phyloP scores from a whole-genome alignment of 1,139 yeast species.

The Suhomyces kunorum region DNA sequence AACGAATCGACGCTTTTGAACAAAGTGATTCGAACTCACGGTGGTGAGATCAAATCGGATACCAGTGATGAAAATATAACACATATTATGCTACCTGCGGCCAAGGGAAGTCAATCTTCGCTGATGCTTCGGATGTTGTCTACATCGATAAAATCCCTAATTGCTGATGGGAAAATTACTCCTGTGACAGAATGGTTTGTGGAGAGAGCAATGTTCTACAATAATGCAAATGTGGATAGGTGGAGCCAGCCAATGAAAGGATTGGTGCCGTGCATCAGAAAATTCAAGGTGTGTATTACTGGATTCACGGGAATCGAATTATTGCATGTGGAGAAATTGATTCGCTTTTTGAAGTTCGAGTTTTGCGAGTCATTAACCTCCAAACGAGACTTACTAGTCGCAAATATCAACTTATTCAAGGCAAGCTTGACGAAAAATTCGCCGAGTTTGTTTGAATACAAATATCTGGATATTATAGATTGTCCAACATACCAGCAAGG shows the following conservation, averaged over 20 bases:
- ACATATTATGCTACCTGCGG: slow-evolving; percentile 46
- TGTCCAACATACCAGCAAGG: slow-evolving; percentile 40
- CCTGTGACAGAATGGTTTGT: slow-evolving; percentile 81
- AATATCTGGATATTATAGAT: slow-evolving; percentile 33
- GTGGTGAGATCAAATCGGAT: slow-evolving; percentile 38
- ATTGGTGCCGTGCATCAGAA: slow-evolving; percentile 31
- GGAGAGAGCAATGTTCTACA: slow-evolving; percentile 73
- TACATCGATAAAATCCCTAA: slow-evolving; percentile 20
- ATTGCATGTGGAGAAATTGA: slow-evolving; percentile 68
- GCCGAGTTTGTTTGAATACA: slow-evolving; percentile 41
- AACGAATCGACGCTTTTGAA: slow-evolving; percentile 34
- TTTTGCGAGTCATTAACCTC: slow-evolving; percentile 54
- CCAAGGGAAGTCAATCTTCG: slow-evolving; percentile 30
- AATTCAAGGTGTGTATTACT: slow-evolving; percentile 60
- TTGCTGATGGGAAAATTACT: slow-evolving; percentile 27
- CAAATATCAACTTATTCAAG: slow-evolving; percentile 57
- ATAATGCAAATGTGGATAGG: slow-evolving; percentile 53
- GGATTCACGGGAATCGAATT: slow-evolving; percentile 87
- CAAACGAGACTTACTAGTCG: slow-evolving; percentile 61
- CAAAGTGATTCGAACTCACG: slow-evolving; percentile 42
- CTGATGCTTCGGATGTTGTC: slow-evolving; percentile 31
- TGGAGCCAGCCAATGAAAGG: slow-evolving; percentile 70
- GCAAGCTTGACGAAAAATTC: slow-evolving; percentile 36
- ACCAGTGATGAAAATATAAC: slow-evolving; percentile 29
- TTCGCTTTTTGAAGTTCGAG: slow-evolving; percentile 53